These are phyloP conservation scores for Ceratocystis variospora DNA, from an alignment of 2,329 filamentous ascomycete genomes.

Conservation along the genomic window DNA sequence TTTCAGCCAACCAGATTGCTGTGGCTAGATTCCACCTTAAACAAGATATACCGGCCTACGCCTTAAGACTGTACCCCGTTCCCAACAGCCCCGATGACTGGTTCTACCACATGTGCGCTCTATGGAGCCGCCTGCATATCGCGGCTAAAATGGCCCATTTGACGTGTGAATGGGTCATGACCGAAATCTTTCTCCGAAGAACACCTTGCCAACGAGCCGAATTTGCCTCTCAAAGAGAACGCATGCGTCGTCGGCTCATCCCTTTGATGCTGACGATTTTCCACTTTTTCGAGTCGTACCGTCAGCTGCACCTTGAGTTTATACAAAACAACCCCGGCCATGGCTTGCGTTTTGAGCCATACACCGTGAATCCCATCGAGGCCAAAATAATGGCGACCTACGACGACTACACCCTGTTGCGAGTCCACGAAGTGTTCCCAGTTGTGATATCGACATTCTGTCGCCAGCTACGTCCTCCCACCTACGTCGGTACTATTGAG, in stretches of 20 bases:
- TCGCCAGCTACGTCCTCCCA: conserved; percentile 47
- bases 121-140: conserved; percentile 53
- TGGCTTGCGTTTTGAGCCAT: conserved; percentile 39
- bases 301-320: conserved; percentile 43
- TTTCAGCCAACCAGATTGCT: conserved; percentile 45
- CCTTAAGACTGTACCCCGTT: conserved; percentile 44
- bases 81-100: conserved; percentile 36
- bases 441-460: conserved; percentile 51
- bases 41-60: conserved; percentile 46
- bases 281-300: conserved; percentile 54
- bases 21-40: conserved; percentile 49
- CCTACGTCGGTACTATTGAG: conserved; percentile 50
- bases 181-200: conserved; percentile 48
- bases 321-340: conserved; percentile 38
- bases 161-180: conserved; percentile 51
- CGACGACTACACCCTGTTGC: conserved; percentile 47
- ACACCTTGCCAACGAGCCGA: conserved; percentile 41
- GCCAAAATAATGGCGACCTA: conserved; percentile 49
- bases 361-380: conserved; percentile 50
- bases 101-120: conserved; percentile 47
- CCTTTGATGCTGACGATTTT: conserved; percentile 52
- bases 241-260: conserved; percentile 51
- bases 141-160: conserved; percentile 47
- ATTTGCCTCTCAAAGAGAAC: conserved; percentile 47
- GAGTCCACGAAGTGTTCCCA: conserved; percentile 51